Evolutionary conservation across 192 early-diverging fungal genomes (phyloP).

Genomic region (Coemansia interrupta): DNA sequence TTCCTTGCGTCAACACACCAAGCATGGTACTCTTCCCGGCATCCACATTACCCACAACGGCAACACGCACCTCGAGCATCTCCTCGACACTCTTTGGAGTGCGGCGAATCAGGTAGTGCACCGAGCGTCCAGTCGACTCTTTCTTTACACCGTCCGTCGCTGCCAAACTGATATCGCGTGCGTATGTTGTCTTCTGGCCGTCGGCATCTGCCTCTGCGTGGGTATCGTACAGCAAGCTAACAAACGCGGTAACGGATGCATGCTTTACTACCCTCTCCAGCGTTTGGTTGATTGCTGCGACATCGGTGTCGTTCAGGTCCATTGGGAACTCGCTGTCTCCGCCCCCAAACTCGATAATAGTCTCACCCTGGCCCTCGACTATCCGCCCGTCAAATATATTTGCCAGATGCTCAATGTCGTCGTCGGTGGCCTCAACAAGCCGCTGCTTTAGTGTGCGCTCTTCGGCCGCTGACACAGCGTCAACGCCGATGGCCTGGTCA

Average conservation of each 20-base stretch:
- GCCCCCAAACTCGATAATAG: slow-evolving; percentile 70
- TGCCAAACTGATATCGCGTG: slow-evolving; percentile 12
- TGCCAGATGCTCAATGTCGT: slow-evolving; percentile 50
- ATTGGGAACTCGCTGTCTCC: slow-evolving; percentile 73
- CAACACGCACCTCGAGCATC: slow-evolving; percentile 80
- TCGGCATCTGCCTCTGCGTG: slow-evolving; percentile 1
- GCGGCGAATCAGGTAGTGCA: slow-evolving; percentile 62
- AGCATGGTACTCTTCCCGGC: slow-evolving; percentile 84
- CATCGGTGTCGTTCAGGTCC: slow-evolving; percentile 58
- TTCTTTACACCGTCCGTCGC: background rate
- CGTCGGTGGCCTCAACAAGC: slow-evolving; percentile 43
- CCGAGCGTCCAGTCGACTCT: slow-evolving; percentile 4
- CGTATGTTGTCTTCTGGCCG: slow-evolving; percentile 5
- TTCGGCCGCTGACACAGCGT: background rate
- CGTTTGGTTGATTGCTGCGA: slow-evolving; percentile 39
- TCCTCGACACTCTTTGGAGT: slow-evolving; percentile 72
- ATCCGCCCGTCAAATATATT: slow-evolving; percentile 50
- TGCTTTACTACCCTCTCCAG: slow-evolving; percentile 30
- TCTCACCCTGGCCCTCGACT: slow-evolving; percentile 65
- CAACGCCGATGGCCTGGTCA: slow-evolving; percentile 23
- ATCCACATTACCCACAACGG: slow-evolving; percentile 88
- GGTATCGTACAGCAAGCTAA: slow-evolving; percentile 33
- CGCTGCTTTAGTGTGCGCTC: slow-evolving; percentile 50
- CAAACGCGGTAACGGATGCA: slow-evolving; percentile 21
- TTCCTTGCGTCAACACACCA: slow-evolving; percentile 86